Evolutionary conservation across 768 basidiomycete genomes (phyloP).

Genomic region (Pholiota molesta): DNA sequence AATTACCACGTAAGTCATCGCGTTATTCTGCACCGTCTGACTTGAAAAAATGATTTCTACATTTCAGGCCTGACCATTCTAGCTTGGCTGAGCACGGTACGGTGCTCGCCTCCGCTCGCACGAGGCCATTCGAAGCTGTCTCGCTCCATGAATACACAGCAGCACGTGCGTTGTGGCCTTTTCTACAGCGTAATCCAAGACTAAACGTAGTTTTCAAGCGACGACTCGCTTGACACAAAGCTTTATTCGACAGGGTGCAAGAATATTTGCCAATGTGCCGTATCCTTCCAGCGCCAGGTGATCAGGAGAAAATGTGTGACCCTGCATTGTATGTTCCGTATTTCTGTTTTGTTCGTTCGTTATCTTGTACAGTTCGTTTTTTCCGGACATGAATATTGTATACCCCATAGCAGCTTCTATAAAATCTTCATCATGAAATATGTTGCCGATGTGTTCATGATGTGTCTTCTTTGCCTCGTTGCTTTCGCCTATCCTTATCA

Average conservation of each 20-base stretch:
- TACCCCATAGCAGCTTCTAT: neutral
- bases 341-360: neutral
- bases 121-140: constrained; percentile 79
- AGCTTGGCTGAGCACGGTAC: constrained; percentile 63
- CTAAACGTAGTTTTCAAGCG: constrained; percentile 33
- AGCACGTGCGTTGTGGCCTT: constrained; percentile 59
- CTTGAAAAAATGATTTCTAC: constrained; percentile 1
- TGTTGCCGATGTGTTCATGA: neutral
- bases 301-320: neutral
- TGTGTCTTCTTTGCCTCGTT: neutral
- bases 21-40: constrained; percentile 8
- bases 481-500: neutral
- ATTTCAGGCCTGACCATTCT: constrained; percentile 43
- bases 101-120: constrained; percentile 71
- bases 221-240: constrained; percentile 53
- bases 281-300: constrained; percentile 7
- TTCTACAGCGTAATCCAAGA: constrained; percentile 9
- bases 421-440: neutral
- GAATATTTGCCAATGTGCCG: constrained; percentile 43
- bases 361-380: neutral
- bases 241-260: constrained; percentile 57
- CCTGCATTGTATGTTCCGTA: neutral
- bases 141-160: constrained; percentile 75
- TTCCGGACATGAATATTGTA: neutral
- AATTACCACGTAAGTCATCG: constrained; percentile 67